Base-by-base conservation (phyloP, 2,329 filamentous ascomycete species). In the Alternaria dauci region DNA sequence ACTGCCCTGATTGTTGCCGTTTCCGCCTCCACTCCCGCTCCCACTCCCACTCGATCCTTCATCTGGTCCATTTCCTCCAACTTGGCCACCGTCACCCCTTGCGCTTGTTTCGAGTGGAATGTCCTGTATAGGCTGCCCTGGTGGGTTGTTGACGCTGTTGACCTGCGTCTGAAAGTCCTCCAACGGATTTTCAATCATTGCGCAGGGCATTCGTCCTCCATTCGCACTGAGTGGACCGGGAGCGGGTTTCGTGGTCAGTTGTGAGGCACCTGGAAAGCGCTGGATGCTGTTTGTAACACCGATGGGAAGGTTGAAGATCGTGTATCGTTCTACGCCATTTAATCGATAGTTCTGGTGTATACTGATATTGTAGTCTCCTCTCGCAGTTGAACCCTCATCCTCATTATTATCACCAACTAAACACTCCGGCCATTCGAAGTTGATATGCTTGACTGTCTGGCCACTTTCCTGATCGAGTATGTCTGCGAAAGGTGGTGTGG, bases 371-470 rank as follows among this genome's bases (percentile, higher is more conserved):
- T 91, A 91, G 18, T 81, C 78, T 3, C 89, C 89, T 3, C 88
- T 82, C 25, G 84, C 85, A 52, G 58, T 61, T 16, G 83, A 87
- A 0, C 77, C 74, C 4, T 77, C 73, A 1, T 70, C 65, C 32
- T 76, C 70, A 18, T 83, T 75, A 3, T 87, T 87, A 51, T 88
- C 80, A 18, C 89, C 89, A 3, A 88, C 86, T 0, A 92, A 80
- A 68, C 89, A 92, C 59, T 85, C 84, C 0, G 90, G 89, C 89
- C 89, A 92, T 20, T 85, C 80, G 88, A 89, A 92, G 71, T 89
- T 88, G 62, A 91, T 83, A 72, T 92, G 89, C 73, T 92, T 92
- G 43, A 92, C 90, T 0, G 89, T 91, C 71, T 88, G 90, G 4
- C 85, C 85, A 1, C 83, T 77, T 71, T 92, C 89, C 63, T 89